Percentiles rank a stretch among this genome's conserved stretches.
phyloP scores from a whole-genome alignment of 192 early-diverging fungal genomes.

The Gorgonomyces haynaldii region DNA sequence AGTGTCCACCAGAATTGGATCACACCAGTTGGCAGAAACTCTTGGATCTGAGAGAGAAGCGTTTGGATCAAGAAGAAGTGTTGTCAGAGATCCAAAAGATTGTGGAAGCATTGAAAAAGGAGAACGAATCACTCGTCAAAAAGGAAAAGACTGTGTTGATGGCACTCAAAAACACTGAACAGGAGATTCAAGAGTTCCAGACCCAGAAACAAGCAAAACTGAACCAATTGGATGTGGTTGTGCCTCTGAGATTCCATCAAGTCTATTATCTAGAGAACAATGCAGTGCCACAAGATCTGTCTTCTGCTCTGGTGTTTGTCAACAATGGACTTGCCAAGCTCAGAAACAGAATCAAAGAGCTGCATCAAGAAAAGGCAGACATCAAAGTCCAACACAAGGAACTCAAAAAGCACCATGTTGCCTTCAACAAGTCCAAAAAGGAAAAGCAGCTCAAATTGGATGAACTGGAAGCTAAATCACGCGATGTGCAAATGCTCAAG shows the following conservation, averaged over 20 bases:
- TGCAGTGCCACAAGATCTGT: slow-evolving; percentile 32
- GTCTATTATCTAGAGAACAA: slow-evolving; percentile 39
- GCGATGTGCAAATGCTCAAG: slow-evolving; percentile 56
- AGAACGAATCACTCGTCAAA: slow-evolving; percentile 47
- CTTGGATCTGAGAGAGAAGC: slow-evolving; percentile 33
- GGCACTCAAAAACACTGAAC: slow-evolving; percentile 34
- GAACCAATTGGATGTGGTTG: slow-evolving; percentile 50
- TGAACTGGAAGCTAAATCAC: slow-evolving; percentile 34
- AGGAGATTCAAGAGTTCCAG: slow-evolving; percentile 57
- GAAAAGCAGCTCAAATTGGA: slow-evolving; percentile 44
- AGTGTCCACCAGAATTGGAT: slow-evolving; percentile 45
- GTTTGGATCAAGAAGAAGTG: slow-evolving; percentile 44
- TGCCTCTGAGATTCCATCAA: slow-evolving; percentile 44
- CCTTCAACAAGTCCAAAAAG: slow-evolving; percentile 38
- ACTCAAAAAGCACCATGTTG: slow-evolving; percentile 47
- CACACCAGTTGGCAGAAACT: slow-evolving; percentile 18
- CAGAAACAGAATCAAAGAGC: slow-evolving; percentile 38
- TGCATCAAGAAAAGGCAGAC: slow-evolving; percentile 54
- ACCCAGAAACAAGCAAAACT: slow-evolving; percentile 54
- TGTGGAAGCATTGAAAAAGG: slow-evolving; percentile 50
- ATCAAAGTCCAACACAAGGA: slow-evolving; percentile 50
- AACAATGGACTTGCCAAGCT: slow-evolving; percentile 37
- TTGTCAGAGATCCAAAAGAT: slow-evolving; percentile 51
- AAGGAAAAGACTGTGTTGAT: slow-evolving; percentile 47
- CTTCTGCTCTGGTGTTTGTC: slow-evolving; percentile 38